phyloP scores from a whole-genome alignment of 1,139 yeast genomes.

The Magnusiomyces tetraspermus region DNA sequence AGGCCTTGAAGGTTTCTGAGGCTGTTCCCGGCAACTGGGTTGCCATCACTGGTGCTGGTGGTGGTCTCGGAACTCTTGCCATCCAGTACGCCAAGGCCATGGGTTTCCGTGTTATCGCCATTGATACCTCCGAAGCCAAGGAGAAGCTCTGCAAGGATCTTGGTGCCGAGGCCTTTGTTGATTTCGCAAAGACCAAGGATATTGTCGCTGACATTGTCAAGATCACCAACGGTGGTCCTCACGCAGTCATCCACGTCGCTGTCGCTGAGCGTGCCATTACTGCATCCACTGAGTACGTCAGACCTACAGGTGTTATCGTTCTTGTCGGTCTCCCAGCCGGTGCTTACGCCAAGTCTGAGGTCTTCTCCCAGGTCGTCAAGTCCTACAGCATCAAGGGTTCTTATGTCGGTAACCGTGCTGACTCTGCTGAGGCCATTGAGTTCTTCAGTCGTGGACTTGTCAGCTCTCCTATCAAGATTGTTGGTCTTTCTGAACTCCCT shows the following conservation, averaged over 20 bases:
- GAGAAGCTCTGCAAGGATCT: conserved; percentile 43
- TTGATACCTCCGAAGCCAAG: conserved; percentile 67
- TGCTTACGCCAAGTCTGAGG: conserved; percentile 52
- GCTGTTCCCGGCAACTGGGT: conserved; percentile 69
- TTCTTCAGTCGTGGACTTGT: conserved; percentile 63
- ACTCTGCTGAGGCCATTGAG: conserved; percentile 67
- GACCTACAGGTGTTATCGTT: conserved; percentile 70
- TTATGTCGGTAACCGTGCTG: conserved; percentile 74
- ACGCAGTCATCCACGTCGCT: conserved; percentile 72
- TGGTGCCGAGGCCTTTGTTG: conserved; percentile 67
- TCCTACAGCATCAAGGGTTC: conserved; percentile 62
- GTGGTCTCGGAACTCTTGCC: conserved; percentile 77
- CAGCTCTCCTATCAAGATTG: conserved; percentile 57
- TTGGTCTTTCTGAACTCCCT: conserved; percentile 52
- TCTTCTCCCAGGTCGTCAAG: conserved; percentile 56
- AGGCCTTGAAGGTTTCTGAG: conserved; percentile 65
- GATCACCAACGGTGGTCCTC: conserved; percentile 68
- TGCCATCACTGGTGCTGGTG: conserved; percentile 74
- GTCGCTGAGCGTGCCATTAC: conserved; percentile 66
- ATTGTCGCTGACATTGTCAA: conserved; percentile 42
- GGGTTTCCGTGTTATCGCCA: conserved; percentile 69
- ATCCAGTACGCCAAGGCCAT: conserved; percentile 74
- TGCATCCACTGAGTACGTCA: conserved; percentile 58
- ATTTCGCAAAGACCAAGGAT: conserved; percentile 43
- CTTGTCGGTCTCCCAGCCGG: conserved; percentile 73